Evolutionary conservation across 225 moss, liverwort and hornwort genomes (phyloP), one percentile per base, ranked within the genome.

Genomic region (Straminergon stramineum): DNA sequence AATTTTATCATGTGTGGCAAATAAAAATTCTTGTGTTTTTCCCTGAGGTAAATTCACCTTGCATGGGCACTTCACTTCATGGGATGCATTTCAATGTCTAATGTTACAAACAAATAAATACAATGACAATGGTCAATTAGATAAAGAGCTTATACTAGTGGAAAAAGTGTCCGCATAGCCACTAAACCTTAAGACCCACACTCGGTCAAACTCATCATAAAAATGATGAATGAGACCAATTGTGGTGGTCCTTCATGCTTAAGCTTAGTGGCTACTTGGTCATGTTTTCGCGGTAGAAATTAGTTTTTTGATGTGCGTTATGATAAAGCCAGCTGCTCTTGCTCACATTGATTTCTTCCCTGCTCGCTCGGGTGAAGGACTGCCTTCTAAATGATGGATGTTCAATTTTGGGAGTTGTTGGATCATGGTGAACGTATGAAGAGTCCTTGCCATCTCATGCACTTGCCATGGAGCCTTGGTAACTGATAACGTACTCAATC

Each of bases 151-250:
- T 51, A 19, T 4, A 31, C 51, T 31, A 48, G 7, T 48, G 0
- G 11, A 30, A 75, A 48, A 48, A 0, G 1, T 16, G 6, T 74
- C 5, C 4, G 0, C 3, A 3, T 27, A 17, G 28, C 48, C 48
- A 45, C 45, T 28, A 74, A 17, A 17, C 0, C 0, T 5, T 23
- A 24, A 41, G 26, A 24, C 23, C 5, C 15, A 27, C 22, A 43
- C 8, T 41, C 8, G 15, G 8, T 71, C 70, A 2, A 70, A 67
- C 35, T 67, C 3, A 11, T 67, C 37, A 21, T 37, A 17, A 10
- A 6, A 6, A 37, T 20, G 37, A 68, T 6, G 5, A 34, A 8
- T 65, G 48, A 65, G 69, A n/a, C 12, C 69, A 21, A 69, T 12
- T 69, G n/a, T n/a, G 22, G 21, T 37, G n/a, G n/a, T n/a, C n/a